Conservation (phyloP, 306 rosid species). For the Dryas octopetala region DNA sequence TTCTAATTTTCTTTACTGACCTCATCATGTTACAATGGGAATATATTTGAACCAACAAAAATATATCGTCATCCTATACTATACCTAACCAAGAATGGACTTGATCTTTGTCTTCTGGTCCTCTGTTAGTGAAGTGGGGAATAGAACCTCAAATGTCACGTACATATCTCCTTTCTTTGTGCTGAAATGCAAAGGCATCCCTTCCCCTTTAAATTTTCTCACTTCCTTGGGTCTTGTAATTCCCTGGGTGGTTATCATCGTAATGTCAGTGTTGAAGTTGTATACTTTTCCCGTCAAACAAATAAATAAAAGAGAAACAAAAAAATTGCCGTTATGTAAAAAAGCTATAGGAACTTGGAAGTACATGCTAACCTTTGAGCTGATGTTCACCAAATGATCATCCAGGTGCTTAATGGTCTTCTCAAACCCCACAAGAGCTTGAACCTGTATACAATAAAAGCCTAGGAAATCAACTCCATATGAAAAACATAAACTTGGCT, state of each 20-base stretch:
- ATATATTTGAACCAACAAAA: conserved; percentile 20
- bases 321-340: not conserved
- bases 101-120: conserved; percentile 79
- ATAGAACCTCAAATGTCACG: conserved; percentile 78
- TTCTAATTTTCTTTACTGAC: conserved; percentile 26
- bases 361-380: conserved; percentile 69
- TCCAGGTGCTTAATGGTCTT: conserved; percentile 85
- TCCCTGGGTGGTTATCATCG: conserved; percentile 51
- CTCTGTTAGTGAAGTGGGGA: conserved; percentile 74
- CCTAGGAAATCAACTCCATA: conserved; percentile 26
- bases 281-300: not conserved
- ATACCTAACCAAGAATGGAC: conserved; percentile 60
- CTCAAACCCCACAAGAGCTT: conserved; percentile 95
- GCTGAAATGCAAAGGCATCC: conserved; percentile 94
- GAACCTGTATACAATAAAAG: conserved; percentile 57
- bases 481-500: not conserved
- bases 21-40: conserved; percentile 33
- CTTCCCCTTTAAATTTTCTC: conserved; percentile 89
- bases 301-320: not conserved
- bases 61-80: conserved; percentile 20
- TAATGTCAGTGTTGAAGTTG: conserved; percentile 20
- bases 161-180: conserved; percentile 84
- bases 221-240: conserved; percentile 91
- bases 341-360: not conserved
- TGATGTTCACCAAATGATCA: conserved; percentile 78